phyloP scores from a whole-genome alignment of 768 basidiomycete species.

The Guyanaporus albipodus region DNA sequence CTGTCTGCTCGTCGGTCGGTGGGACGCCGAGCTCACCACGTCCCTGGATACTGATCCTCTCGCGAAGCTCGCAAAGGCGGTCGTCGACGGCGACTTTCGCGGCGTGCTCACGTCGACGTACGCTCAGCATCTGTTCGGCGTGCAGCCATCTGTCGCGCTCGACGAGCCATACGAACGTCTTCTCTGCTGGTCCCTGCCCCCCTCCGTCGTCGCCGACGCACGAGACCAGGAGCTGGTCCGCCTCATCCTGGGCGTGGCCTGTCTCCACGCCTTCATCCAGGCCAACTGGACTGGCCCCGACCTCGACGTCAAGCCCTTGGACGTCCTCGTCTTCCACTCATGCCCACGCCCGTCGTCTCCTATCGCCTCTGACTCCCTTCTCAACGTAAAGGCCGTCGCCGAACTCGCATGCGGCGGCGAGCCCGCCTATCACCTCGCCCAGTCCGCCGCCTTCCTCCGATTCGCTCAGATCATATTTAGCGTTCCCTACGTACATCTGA shows the following conservation, averaged over 20 bases:
- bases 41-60: conserved; percentile 22
- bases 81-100: conserved; percentile 58
- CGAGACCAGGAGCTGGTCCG: conserved; percentile 50
- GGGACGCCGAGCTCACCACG: conserved; percentile 30
- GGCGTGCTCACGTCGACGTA: conserved; percentile 44
- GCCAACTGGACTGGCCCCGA: conserved; percentile 96
- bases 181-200: conserved; percentile 29
- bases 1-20: conserved; percentile 51
- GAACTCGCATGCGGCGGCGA: conserved; percentile 85
- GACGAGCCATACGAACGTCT: conserved; percentile 38
- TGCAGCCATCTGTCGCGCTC: conserved; percentile 29
- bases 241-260: conserved; percentile 69
- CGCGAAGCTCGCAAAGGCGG: conserved; percentile 47
- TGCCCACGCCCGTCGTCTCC: conserved; percentile 5
- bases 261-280: conserved; percentile 88
- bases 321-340: conserved; percentile 36
- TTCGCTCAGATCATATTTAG: conserved; percentile 70
- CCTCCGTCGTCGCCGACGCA: conserved; percentile 32
- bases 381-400: conserved; percentile 66
- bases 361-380: conserved; percentile 39
- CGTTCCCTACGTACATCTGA: conserved; percentile 44
- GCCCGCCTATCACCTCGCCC: conserved; percentile 90
- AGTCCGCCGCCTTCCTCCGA: conserved; percentile 63
- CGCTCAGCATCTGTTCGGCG: conserved; percentile 40
- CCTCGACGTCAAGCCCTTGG: conserved; percentile 51